These are phyloP conservation scores for Claviceps pazoutovae DNA, from an alignment of 2,329 filamentous ascomycete genomes.

Conservation along the genomic window DNA sequence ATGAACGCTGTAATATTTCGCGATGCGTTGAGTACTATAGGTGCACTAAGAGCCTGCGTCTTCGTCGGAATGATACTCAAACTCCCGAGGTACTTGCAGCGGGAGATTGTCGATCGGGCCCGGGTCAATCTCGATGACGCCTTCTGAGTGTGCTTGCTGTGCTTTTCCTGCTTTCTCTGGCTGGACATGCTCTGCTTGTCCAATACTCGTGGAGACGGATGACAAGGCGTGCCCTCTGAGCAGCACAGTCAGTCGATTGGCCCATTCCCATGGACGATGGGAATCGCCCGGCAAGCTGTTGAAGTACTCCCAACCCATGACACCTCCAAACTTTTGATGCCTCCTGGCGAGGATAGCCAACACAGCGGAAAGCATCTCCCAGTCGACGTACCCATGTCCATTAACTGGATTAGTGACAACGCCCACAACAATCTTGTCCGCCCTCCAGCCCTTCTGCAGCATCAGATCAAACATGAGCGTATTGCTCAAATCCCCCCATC, in stretches of 20 bases:
- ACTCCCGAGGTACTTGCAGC: constrained; percentile 10
- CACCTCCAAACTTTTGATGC: constrained; percentile 63
- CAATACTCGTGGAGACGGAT: neutral
- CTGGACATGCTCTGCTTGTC: neutral
- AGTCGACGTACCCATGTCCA: constrained; percentile 40
- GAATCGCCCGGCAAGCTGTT: constrained; percentile 57
- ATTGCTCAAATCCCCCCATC: constrained; percentile 51
- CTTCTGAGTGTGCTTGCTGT: neutral
- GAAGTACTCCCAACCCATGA: constrained; percentile 96
- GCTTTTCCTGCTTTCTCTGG: no score
- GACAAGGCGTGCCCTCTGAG: constrained; percentile 19
- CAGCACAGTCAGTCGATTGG: constrained; percentile 45
- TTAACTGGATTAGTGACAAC: constrained; percentile 68
- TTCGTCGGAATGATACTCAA: constrained; percentile 14
- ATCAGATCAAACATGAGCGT: constrained; percentile 36
- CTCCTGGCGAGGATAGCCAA: constrained; percentile 26
- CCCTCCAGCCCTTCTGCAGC: constrained; percentile 51
- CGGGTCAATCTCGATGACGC: constrained; percentile 10
- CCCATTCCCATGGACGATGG: constrained; percentile 64
- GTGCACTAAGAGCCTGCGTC: neutral
- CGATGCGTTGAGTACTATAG: neutral
- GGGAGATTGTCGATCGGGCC: constrained; percentile 8
- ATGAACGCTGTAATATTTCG: neutral
- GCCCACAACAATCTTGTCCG: constrained; percentile 63
- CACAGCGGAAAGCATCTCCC: constrained; percentile 31